Base-by-base conservation (phyloP, 2,329 filamentous ascomycete genomes). In the Nectriaceae sp. region DNA sequence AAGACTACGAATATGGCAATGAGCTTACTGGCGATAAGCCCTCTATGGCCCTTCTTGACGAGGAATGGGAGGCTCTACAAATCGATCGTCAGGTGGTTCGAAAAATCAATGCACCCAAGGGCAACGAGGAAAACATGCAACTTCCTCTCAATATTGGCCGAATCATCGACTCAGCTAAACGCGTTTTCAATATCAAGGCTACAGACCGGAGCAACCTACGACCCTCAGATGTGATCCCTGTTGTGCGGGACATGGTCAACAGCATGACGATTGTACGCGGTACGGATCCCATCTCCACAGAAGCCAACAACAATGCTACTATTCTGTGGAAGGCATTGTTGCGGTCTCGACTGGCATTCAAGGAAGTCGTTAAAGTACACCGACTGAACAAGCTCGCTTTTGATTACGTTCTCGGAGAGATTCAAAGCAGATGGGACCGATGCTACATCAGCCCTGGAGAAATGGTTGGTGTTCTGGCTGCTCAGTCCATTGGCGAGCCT, bases 401-500 rank as follows among this genome's bases (percentile, higher is more conserved):
- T 64, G 88, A 94, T 53, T 92, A 97, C 65, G 84, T 99, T 40
- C 71, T 99, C 33, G 94, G 94, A 57, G 92, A 96, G 61, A 77
- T 99, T 35, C 89, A 96, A 72, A 91, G 83, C 65, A 84, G 91
- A 53, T 99, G 96, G 81, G 83, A 89, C 29, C 87, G 88, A 62
- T 84, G 93, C 40, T 84, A 89, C 60, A 92, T 96, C 52, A 90
- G 85, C 61, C 93, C 94, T 40, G 94, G 95, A 66, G 95, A 99
- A 69, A 99, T 99, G 94, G 94, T 99, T 47, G 94, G 94, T 75
- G 94, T 99, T 19, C 76, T 99, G 64, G 94, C 94, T 55, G 94
- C 95, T 5, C 94, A 99, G 74, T 99, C 94, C 24, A 99, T 99
- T 67, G 94, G 94, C 75, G 94, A 99, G 72, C 94, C 94, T 35